phyloP scores from a whole-genome alignment of 768 basidiomycete genomes.

The Polyporus arcularius region DNA sequence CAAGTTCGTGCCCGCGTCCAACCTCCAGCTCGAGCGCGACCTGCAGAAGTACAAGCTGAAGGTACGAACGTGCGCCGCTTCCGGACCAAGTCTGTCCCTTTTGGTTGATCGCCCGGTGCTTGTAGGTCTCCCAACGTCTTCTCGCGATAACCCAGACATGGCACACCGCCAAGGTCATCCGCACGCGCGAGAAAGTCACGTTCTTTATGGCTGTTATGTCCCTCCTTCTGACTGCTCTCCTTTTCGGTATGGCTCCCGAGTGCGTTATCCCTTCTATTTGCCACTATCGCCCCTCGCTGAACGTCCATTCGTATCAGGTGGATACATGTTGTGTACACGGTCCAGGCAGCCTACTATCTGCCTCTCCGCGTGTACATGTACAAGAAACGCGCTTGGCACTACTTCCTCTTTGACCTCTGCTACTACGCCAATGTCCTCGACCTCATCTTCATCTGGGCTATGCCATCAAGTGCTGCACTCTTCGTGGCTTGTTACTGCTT shows the following conservation, averaged over 20 bases:
- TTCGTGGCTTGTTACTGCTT: conserved; percentile 94
- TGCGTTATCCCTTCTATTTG: conserved; percentile 41
- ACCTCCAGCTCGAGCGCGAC: conserved; percentile 81
- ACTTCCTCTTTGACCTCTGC: conserved; percentile 91
- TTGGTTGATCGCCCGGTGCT: neutral
- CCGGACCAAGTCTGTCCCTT: neutral
- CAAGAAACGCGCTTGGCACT: conserved; percentile 93
- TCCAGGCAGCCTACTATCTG: conserved; percentile 75
- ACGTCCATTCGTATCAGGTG: conserved; percentile 48
- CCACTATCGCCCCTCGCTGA: no score
- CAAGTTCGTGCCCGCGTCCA: conserved; percentile 60
- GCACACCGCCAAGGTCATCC: conserved; percentile 89
- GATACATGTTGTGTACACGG: conserved; percentile 86
- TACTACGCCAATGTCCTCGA: conserved; percentile 93
- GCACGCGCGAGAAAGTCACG: conserved; percentile 80
- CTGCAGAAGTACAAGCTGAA: conserved; percentile 84
- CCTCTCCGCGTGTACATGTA: conserved; percentile 83
- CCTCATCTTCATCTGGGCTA: conserved; percentile 88
- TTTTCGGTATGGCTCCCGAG: conserved; percentile 89
- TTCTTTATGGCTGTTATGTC: conserved; percentile 96
- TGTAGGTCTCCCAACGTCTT: conserved; percentile 81
- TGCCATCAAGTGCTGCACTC: conserved; percentile 74
- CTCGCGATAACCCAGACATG: conserved; percentile 77
- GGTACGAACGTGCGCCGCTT: conserved; percentile 36
- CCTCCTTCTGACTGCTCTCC: conserved; percentile 76